Base-by-base conservation (phyloP, 495 filamentous ascomycete species). In the Daldinia caldariorum region DNA sequence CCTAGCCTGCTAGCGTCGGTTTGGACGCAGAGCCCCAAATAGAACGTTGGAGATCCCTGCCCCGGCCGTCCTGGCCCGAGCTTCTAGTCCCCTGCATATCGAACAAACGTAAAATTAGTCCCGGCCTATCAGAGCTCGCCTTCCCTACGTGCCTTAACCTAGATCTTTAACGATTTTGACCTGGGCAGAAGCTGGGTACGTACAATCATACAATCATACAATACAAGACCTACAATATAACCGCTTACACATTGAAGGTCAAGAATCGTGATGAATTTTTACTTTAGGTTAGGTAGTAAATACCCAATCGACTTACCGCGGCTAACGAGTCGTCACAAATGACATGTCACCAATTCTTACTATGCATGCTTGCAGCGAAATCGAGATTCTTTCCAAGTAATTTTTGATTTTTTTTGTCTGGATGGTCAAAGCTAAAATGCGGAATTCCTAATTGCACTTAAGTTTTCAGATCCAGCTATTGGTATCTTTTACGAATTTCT, bases 21-120 rank as follows among this genome's bases (percentile, higher is more conserved):
- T 67, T 72, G 61, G 57, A 68, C 64, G 70, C 70, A 72, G 70
- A 72, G 70, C 70, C 70, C 70, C 70, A 72, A 72, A 72, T 72
- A 72, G 70, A 72, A 72, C 53, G 45, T 66, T 66, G 70, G 57
- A 59, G 70, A 72, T 66, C 70, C 70, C 61, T 69, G 70, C 31
- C 67, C 66, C 53, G 70, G 26, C 50, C 26, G 26, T 54, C 3
- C 53, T 61, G 70, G 70, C 45, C 61, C 32, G 61, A 69, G 70
- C 70, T 61, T 26, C 26, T 58, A 43, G 56, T 34, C 70, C 70
- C 70, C 65, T 72, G 70, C 71, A 73, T 66, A 70, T 73, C 66
- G 62, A 67, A 67, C 67, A 66, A 70, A 66, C 57, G 66, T 63
- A 70, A 57, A 57, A 70, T 60, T 35, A 32, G 50, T 41, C 35